A percentile compares a stretch with the other conserved stretches of the same genome.
phyloP scores from a whole-genome alignment of 2,329 filamentous ascomycete species.

The Metarhizium sp. region DNA sequence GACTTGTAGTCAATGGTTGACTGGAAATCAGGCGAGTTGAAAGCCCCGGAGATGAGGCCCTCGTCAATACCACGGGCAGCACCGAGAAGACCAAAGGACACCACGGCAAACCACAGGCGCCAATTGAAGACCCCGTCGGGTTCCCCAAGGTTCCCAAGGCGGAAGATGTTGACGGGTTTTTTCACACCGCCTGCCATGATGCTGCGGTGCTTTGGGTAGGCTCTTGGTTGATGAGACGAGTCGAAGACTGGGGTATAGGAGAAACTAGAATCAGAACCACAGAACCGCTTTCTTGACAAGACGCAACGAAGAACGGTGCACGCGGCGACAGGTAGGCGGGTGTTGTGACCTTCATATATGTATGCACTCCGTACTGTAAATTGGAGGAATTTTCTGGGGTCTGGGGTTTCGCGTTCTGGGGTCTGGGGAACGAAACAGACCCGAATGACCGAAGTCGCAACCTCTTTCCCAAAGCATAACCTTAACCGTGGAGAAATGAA shows the following conservation, averaged over 20 bases:
- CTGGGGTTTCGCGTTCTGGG: neutral
- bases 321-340: neutral
- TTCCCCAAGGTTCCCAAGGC: slow-evolving; percentile 52
- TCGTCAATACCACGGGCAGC: slow-evolving; percentile 74
- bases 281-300: neutral
- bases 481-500: neutral
- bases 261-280: neutral
- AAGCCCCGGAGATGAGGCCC: slow-evolving; percentile 65
- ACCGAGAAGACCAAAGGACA: slow-evolving; percentile 66
- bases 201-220: neutral
- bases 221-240: neutral
- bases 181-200: slow-evolving; percentile 42
- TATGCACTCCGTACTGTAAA: neutral
- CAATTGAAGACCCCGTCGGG: slow-evolving; percentile 67
- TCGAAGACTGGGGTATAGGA: neutral
- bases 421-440: neutral
- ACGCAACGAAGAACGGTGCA: neutral
- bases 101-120: slow-evolving; percentile 67
- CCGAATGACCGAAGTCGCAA: neutral
- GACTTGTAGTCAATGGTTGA: slow-evolving; percentile 45
- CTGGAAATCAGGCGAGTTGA: slow-evolving; percentile 58
- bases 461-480: neutral
- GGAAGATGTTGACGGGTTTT: slow-evolving; percentile 55
- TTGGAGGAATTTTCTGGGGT: neutral
- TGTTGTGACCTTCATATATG: too few species aligned